Percentiles rank a stretch among this genome's conserved stretches.
Evolutionary conservation across 163 green algal genomes (phyloP).

Genomic region (Chlamydomonas reinhardtii): DNA sequence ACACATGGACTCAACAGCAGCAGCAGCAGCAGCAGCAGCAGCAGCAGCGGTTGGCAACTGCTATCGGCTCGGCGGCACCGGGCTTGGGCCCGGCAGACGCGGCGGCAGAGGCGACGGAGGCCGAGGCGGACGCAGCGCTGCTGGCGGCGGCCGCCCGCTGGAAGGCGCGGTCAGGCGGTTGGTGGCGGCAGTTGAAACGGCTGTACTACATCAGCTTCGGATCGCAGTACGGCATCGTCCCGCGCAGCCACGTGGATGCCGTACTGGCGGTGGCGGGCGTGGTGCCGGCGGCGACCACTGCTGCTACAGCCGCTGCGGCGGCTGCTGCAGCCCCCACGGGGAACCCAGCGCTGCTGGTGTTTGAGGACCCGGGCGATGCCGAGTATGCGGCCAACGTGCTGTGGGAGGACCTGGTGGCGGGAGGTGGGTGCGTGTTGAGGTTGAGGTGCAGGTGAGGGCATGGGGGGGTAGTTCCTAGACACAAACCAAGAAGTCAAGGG

Average conservation of each 20-base stretch:
- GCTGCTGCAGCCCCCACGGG: not conserved
- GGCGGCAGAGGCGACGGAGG: too few relatives aligned
- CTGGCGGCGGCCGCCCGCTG: not conserved
- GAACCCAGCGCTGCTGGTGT: conserved; percentile 20
- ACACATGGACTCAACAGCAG: not conserved
- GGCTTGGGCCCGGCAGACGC: too few relatives aligned
- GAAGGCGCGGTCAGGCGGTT: conserved; percentile 1
- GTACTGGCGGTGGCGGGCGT: not conserved
- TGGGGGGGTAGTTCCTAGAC: too few relatives aligned
- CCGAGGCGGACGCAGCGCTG: too few relatives aligned
- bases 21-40: not conserved
- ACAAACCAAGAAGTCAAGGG: too few relatives aligned
- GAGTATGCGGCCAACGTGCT: conserved; percentile 52
- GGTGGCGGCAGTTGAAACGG: conserved; percentile 43
- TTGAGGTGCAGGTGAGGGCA: not conserved
- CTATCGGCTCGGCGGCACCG: too few relatives aligned
- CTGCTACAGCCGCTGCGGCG: not conserved
- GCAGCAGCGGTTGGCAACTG: too few relatives aligned
- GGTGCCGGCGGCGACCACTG: not conserved
- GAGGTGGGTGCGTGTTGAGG: not conserved
- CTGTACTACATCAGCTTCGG: conserved; percentile 63
- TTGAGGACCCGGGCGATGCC: conserved; percentile 52
- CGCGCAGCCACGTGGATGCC: conserved; percentile 9
- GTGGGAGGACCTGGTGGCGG: conserved; percentile 36
- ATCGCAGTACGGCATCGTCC: conserved; percentile 49